Percentiles rank a stretch among this genome's conserved stretches.
phyloP scores from a whole-genome alignment of 176 grass and related monocot genomes.

The Hordeum vulgare region MorexV3_pseudomolecules_assembly NC_058523.1:447071315-447071814 shows the following conservation, averaged over 20 bases:
- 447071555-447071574: background rate
- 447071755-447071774: background rate
- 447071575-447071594: background rate
- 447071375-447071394: background rate
- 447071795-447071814: background rate
- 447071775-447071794: background rate
- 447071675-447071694: background rate
- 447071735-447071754: background rate
- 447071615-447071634: background rate
- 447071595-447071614: background rate
- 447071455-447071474: background rate
- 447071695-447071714: background rate
- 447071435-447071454: background rate
- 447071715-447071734: background rate
- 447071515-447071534: background rate
- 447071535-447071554: background rate
- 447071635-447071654: background rate
- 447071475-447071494: background rate
- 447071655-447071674: background rate
- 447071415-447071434: constrained; percentile 1
- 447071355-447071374: background rate
- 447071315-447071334: background rate
- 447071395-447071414: background rate
- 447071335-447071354: background rate
- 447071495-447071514: background rate